These are phyloP conservation scores for Coprinopsis strossmayeri DNA, from an alignment of 768 basidiomycete species.

Conservation along the genomic window DNA sequence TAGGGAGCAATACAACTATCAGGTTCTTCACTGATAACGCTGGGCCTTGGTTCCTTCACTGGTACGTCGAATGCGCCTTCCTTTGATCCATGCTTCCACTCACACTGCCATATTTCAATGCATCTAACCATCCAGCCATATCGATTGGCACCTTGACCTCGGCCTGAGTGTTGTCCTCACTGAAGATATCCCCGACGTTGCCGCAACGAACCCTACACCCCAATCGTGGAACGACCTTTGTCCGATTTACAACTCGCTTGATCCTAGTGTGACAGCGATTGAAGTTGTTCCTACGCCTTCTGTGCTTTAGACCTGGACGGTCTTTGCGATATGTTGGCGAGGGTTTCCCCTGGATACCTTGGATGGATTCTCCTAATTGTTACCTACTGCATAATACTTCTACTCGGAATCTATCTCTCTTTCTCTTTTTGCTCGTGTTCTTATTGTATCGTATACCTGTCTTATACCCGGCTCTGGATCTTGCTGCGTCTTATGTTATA, in stretches of 20 bases:
- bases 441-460: too few species aligned
- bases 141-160: conserved; percentile 44
- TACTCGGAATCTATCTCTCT: too few species aligned
- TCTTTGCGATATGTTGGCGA: too few species aligned
- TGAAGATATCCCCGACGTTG: conserved; percentile 16
- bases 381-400: too few species aligned
- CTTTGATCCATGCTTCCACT: background rate
- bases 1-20: conserved; percentile 34
- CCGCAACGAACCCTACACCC: conserved; percentile 7
- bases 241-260: conserved; percentile 16
- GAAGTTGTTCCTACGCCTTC: background rate
- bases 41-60: conserved; percentile 47
- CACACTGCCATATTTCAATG: background rate
- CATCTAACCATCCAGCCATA: conserved; percentile 35
- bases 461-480: too few species aligned
- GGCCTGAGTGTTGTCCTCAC: conserved; percentile 30
- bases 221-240: conserved; percentile 21
- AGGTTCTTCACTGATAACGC: conserved; percentile 46
- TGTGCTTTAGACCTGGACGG: too few species aligned
- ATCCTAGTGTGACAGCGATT: conserved; percentile 1
- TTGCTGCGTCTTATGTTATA: too few species aligned
- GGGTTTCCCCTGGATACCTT: too few species aligned
- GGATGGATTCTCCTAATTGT: too few species aligned
- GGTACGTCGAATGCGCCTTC: conserved; percentile 24
- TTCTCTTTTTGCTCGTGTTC: too few species aligned